Conservation (phyloP, 148 eudicot genomes). For the Euryodendron excelsum region DNA sequence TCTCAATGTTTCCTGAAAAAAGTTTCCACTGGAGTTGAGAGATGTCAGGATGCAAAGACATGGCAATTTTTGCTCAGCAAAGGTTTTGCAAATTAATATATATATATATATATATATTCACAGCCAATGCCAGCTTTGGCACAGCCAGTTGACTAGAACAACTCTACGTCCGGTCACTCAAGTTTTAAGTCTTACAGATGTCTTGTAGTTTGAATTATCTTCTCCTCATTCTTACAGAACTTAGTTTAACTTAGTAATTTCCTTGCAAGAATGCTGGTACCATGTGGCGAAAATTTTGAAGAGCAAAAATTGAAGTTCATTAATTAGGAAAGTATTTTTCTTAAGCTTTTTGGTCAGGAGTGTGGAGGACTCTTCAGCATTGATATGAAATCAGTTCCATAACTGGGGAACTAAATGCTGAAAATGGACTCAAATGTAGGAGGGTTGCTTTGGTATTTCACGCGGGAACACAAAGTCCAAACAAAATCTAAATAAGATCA, state of each 20-base stretch:
- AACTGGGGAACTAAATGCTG: too few relatives aligned
- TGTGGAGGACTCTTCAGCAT: too few relatives aligned
- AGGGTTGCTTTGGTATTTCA: neutral
- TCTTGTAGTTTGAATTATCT: neutral
- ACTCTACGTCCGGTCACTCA: constrained; percentile 27
- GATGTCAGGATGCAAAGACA: constrained; percentile 44
- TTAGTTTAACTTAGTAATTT: too few relatives aligned
- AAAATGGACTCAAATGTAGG: neutral
- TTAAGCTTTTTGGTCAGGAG: too few relatives aligned
- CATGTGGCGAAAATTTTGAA: too few relatives aligned
- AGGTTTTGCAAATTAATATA: constrained; percentile 58
- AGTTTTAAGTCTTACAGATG: neutral
- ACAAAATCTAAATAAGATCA: constrained; percentile 44
- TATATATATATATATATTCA: too few relatives aligned
- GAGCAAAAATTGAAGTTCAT: too few relatives aligned
- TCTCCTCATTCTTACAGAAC: neutral
- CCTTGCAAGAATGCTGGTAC: too few relatives aligned
- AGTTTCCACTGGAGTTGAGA: constrained; percentile 30
- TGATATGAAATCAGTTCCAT: too few relatives aligned
- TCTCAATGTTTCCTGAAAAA: constrained; percentile 27
- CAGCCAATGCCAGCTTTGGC: constrained; percentile 53
- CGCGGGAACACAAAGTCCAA: constrained; percentile 31
- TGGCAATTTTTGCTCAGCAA: constrained; percentile 39
- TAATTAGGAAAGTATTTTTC: too few relatives aligned
- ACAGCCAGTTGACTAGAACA: constrained; percentile 49